Base-by-base conservation (phyloP, 2,329 filamentous ascomycete species). In the Nothopassalora personata region DNA sequence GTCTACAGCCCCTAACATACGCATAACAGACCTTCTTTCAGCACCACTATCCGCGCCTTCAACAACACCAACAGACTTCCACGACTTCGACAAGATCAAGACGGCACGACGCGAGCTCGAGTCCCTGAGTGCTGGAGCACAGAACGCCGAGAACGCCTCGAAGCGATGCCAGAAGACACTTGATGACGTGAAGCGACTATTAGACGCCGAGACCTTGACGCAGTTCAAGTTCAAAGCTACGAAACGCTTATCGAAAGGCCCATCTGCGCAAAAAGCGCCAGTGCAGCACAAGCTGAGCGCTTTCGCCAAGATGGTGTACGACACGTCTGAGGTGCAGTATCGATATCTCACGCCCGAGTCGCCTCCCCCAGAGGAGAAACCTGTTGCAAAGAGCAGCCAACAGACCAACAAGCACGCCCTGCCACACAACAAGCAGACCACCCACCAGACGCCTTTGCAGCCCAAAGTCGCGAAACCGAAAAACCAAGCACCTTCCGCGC, bases 111-210 rank as follows among this genome's bases (percentile, higher is more conserved):
- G 77, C 65, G 77, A 80, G 43, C 72, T 92, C 66, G 84, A 88
- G 65, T 82, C 81, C 49, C 76, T 97, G 51, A 91, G 94, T 70
- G 79, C 80, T 64, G 89, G 93, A 71, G 85, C 87, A 60, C 75
- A 79, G 45, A 81, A 78, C 61, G 76, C 83, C 27, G 77, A 80
- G 51, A 80, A 82, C 47, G 80, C 81, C 31, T 86, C 88, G 19
- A 83, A 83, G 70, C 83, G 85, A 63, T 77, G 92, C 50, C 86
- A 89, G 66, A 85, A 87, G 66, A 87, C 86, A 10, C 80, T 92
- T 49, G 82, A 88, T 66, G 86, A 93, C 71, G 79, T 97, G 31
- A 83, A 90, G 58, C 85, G 86, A 63, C 81, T 96, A 45, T 74
- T 97, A 57, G 85, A 86, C 69, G 82, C 86, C 1, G 83, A 86